Evolutionary conservation across 2,329 filamentous ascomycete species (phyloP), one percentile per base, ranked within the genome.

Genomic region (Fusarium lateritium): DNA sequence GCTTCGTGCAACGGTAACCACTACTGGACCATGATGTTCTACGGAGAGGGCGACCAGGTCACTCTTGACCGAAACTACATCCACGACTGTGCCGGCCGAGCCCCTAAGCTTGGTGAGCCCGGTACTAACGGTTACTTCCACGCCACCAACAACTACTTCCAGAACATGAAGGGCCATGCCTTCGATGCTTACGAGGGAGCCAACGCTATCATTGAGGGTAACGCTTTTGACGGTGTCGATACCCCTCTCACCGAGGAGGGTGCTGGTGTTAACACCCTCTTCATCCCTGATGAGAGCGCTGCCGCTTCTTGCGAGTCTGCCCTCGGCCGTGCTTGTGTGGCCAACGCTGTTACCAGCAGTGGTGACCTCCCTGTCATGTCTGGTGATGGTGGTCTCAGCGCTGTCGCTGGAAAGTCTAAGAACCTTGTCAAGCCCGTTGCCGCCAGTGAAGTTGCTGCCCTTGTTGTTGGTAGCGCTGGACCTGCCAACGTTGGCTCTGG

Each of bases 101-200:
- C 74, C 9, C 75, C 75, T 34, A 74, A 76, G 65, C 76, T 85
- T 15, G 72, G 72, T 33, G 69, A 65, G 33, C 63, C 66, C 2
- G 69, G 65, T 0, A 62, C 57, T 39, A 70, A 50, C 24, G 67
- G 65, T 9, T 66, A 64, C 19, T 72, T 76, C 62, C 73, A 76
- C 15, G 73, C 70, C 15, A 56, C 60, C 65, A 76, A 76, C 70
- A 76, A 76, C 70, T 66, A 65, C 40, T 76, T 76, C 50, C 65
- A 60, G 38, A 73, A 73, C 55, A 76, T 76, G 68, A 62, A 73
- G 26, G 75, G 73, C 24, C 86, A 88, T 73, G 86, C 82, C 19
- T 80, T 83, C 15, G 86, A 89, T 78, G 87, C 78, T 57, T 78
- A 86, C 69, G 82, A 73, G 13, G 71, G 77, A 33, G 67, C 64